Evolutionary conservation across 495 filamentous ascomycete species (phyloP), one percentile per base, ranked within the genome.

Genomic region (Penicillium argentinense): DNA sequence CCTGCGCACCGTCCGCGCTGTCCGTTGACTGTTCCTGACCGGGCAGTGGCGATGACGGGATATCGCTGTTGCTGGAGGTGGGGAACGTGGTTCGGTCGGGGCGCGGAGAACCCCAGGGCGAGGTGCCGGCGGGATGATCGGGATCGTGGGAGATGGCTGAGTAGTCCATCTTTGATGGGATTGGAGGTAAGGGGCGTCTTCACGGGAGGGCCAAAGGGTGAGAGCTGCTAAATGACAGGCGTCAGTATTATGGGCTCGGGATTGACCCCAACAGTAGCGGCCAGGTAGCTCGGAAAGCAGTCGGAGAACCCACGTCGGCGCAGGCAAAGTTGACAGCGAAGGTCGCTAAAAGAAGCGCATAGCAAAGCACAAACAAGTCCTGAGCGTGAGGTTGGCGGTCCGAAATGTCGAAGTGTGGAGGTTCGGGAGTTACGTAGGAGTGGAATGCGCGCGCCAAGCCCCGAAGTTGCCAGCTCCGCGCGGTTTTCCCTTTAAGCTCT

Each of bases 21-120:
- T 76, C 78, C 11, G 73, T 69, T 14, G 75, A 71, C 28, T 71
- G 64, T 13, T 61, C 64, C 39, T 68, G 60, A 21, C 62, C 50
- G 39, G 71, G 60, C 50, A 75, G 57, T 45, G 80, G 80, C n/a
- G 82, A 80, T 14, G 82, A 66, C 33, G 81, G 76, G 27, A 76
- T 73, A 32, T 82, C 78, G 57, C 62, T 71, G 36, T 64, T 64
- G 57, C 47, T 60, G 68, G 63, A 67, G 51, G 66, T 51, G 52
- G 68, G 68, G 63, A 85, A 86, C 39, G 71, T 67, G 27, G 77
- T 71, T 40, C 80, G 72, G 51, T 77, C 75, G 54, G 78, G 76
- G 57, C 82, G 80, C 28, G 89, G 88, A 28, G 88, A 88, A 17
- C 80, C 85, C 90, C 90, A 96, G 14, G 89, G 88, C 6, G 88